Evolutionary conservation across 371 early-diverging fungal genomes (phyloP).

Genomic region (Mucor circinelloides): DNA sequence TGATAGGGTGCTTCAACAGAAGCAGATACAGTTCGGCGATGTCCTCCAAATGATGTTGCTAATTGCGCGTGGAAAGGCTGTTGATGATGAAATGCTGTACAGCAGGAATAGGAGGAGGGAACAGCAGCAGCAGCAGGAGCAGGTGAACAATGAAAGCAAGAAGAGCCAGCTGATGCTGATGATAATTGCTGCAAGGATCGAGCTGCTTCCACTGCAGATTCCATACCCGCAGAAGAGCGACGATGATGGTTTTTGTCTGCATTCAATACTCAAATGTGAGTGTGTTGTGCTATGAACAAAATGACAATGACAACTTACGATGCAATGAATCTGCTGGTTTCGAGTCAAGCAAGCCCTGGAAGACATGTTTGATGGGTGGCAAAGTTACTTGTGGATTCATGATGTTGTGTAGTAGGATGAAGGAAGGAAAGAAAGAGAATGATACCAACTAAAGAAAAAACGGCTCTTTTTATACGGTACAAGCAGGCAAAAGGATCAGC

Average conservation of each 20-base stretch:
- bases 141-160: conserved; percentile 6
- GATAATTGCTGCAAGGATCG: conserved; percentile 14
- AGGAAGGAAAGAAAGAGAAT: conserved; percentile 1
- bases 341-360: conserved; percentile 12
- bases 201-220: conserved; percentile 2
- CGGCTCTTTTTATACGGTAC: not conserved
- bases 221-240: conserved; percentile 2
- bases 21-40: conserved; percentile 28
- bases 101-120: not conserved
- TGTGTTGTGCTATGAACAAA: not conserved
- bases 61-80: not conserved
- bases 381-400: conserved; percentile 23
- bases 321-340: not conserved
- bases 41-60: not conserved
- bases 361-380: conserved; percentile 24
- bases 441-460: not conserved
- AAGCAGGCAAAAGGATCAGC: conserved; percentile 9
- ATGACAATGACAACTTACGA: not conserved
- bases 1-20: not conserved
- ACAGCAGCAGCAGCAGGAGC: not conserved
- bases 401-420: not conserved
- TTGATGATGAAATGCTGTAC: not conserved
- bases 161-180: not conserved
- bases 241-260: not conserved
- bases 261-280: not conserved